Base-by-base conservation (phyloP, 305 asterid species). In the Striga hermonthica region DNA sequence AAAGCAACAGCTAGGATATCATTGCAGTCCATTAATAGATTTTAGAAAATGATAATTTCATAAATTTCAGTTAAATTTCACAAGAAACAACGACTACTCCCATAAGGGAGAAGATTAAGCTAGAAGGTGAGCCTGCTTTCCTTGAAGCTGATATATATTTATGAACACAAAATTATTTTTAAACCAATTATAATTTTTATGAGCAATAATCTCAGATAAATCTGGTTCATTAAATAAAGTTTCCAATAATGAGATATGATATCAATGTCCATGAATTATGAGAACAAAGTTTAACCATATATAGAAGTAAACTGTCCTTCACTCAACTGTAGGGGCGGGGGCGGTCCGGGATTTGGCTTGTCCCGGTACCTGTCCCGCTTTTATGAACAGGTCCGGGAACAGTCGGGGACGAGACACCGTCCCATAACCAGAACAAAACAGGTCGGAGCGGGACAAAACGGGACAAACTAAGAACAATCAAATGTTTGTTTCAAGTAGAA, bases 171-270 rank as follows among this genome's bases (percentile, higher is more conserved):
- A 64, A 56, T 48, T 57, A 57, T 37, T 6, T n/a, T 22, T n/a
- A n/a, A 22, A 66, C 44, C 49, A 52, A 60, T 41, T 37, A 64
- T 8, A 4, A 39, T 62, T 64, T 16, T 64, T 62, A 45, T 34
- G 67, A 34, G 12, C 31, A 49, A 69, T 45, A 67, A 62, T 50
- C 56, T 8, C 47, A 37, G 45, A 73, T 58, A 58, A 47, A 57
- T 37, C 69, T 62, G 67, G 61, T 69, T 67, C 9, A 44, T 15
- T 14, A 59, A 53, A 40, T 34, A 43, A 10, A 38, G 7, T 22
- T 14, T 6, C 37, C 39, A 9, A 22, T 35, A 60, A 11, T 44
- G 68, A 66, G 40, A 15, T 31, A 43, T 3, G n/a, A 53, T 37
- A 13, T 61, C 47, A n/a, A 54, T 16, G 16, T 9, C 45, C 52